Base-by-base conservation (phyloP, 495 filamentous ascomycete genomes). In the Apodospora peruviana region DNA sequence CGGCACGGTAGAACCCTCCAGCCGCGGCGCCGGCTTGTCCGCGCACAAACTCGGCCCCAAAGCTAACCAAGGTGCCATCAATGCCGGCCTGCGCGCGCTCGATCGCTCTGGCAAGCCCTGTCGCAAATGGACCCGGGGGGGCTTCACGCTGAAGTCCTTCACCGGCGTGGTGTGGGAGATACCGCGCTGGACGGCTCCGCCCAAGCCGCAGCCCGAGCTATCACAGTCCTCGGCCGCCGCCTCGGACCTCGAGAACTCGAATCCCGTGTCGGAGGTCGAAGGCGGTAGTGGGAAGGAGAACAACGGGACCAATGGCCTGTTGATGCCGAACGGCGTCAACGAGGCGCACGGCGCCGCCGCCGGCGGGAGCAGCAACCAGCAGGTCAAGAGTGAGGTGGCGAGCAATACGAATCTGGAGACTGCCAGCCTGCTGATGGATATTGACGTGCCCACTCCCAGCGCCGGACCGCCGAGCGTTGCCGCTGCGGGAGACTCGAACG, bases 21-120 rank as follows among this genome's bases (percentile, higher is more conserved):
- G 71, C 40, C 61, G 70, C 21, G 76, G 72, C 48, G 49, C 46
- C 23, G 51, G 53, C 29, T 53, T 66, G 16, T 61, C 60, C 39
- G 58, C 62, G 36, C 87, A 88, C 59, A 94, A 93, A 64, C 85
- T 97, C 18, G 91, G 91, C 10, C 93, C 93, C 43, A 98, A 97
- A 70, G 91, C 93, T 37, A 98, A 97, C 68, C 88, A 93, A 58
- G 93, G 93, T 48, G 91, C 91, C 47, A 98, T 98, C 74, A 98
- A 98, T 61, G 93, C 94, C 42, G 87, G 88, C 45, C 83, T 98
- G 25, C 87, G 93, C 42, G 94, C 93, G 4, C 82, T 98, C 37
- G 93, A 98, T 65, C 84, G 91, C 34, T 85, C 83, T 1, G 88
- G 90, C 40, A 84, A 90, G 50, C 88, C 91, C 2, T 96, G 91